A percentile compares a stretch with the other conserved stretches of the same genome.
phyloP scores from a whole-genome alignment of 2,329 filamentous ascomycete genomes.

The Hypoxylon sp. region DNA sequence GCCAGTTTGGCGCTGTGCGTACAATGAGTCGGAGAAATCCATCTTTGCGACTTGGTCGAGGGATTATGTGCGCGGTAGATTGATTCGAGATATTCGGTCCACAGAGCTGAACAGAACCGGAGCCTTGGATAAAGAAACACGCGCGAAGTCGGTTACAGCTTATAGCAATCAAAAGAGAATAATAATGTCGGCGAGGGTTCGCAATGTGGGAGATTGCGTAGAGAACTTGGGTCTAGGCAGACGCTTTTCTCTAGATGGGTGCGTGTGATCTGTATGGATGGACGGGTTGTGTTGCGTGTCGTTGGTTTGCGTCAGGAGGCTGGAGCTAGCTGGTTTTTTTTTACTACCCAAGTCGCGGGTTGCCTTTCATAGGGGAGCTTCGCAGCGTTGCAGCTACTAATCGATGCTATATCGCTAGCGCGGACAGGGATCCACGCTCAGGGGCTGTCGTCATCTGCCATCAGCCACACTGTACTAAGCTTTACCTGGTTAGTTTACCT shows the following conservation, averaged over 20 bases:
- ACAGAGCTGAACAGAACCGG: not conserved
- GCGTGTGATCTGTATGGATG: conserved; percentile 25
- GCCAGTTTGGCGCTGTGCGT: conserved; percentile 57
- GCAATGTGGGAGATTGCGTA: conserved; percentile 9
- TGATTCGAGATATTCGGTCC: conserved; percentile 9
- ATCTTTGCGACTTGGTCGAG: conserved; percentile 63
- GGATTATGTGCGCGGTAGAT: conserved; percentile 13
- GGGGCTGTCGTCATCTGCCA: conserved; percentile 12
- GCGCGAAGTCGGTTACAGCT: conserved; percentile 4
- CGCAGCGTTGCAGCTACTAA: conserved; percentile 4
- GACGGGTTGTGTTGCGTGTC: conserved; percentile 20
- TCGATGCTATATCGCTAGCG: conserved; percentile 1
- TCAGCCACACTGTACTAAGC: conserved; percentile 3
- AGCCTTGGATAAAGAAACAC: conserved; percentile 12
- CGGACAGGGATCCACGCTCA: not conserved
- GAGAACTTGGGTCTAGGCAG: conserved; percentile 27
- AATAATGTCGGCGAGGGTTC: conserved; percentile 3
- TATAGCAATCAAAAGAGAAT: not conserved
- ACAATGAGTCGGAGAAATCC: conserved; percentile 96
- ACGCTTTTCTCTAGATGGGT: conserved; percentile 16
- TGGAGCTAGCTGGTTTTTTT: conserved; percentile 26
- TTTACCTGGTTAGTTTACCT: not conserved
- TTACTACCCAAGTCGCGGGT: not conserved
- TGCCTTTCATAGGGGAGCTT: conserved; percentile 15
- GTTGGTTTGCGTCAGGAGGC: conserved; percentile 35